phyloP scores from a whole-genome alignment of 306 rosid genomes.

The Oxytropis ochrocephala region DNA sequence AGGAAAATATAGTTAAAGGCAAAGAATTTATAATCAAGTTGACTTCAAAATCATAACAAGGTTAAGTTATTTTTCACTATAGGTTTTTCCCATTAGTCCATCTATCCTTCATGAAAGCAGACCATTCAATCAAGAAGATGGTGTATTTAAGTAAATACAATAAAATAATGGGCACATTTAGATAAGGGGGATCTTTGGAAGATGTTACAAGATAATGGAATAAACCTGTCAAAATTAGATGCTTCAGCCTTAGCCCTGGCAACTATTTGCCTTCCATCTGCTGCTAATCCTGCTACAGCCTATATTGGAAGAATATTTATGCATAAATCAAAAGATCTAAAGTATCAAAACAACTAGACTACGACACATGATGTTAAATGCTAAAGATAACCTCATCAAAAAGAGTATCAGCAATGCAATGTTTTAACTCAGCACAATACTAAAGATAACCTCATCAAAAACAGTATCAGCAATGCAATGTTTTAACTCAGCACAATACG shows the following conservation, averaged over 20 bases:
- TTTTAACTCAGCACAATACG: not conserved
- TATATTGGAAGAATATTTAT: slow-evolving; percentile 25
- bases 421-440: too few relatives aligned
- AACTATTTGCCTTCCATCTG: slow-evolving; percentile 53
- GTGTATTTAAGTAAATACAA: not conserved
- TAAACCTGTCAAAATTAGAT: slow-evolving; percentile 75
- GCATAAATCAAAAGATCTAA: not conserved
- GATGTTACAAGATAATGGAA: slow-evolving; percentile 10
- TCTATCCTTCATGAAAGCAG: not conserved
- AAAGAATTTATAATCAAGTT: not conserved
- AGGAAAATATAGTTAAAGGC: not conserved
- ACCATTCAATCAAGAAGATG: not conserved
- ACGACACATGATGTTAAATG: not conserved
- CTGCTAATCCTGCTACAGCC: slow-evolving; percentile 77
- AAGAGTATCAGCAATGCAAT: not conserved
- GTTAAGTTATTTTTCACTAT: not conserved
- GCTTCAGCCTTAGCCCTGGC: slow-evolving; percentile 77
- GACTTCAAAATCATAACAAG: not conserved
- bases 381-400: not conserved
- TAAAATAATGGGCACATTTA: not conserved
- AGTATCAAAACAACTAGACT: not conserved
- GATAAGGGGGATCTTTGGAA: not conserved
- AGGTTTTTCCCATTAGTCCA: not conserved
- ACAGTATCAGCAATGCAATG: not conserved
- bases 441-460: not conserved